Evolutionary conservation across 257 asterid genomes (phyloP), one percentile per base, ranked within the genome.

Genomic region (Solanum phureja): DNA sequence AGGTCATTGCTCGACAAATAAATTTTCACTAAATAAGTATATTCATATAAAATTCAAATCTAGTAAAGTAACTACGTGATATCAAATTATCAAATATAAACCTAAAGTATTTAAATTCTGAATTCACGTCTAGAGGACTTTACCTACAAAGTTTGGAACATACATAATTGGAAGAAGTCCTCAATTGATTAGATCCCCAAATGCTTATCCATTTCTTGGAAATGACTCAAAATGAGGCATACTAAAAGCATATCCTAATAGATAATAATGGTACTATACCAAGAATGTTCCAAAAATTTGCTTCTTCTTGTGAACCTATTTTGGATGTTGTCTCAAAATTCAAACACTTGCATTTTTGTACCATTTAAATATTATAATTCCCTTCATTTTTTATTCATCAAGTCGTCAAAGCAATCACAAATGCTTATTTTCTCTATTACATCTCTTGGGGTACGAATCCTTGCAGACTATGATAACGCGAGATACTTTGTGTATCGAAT

Each of bases 391-490:
- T 37, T 19, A 74, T 5, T 21, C 3, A n/a, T 35, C 4, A 34
- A 19, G 24, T 3, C 2, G 2, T 6, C 4, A 68, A 27, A 68
- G 23, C 1, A 2, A 35, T 14, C n/a, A 69, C 76, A 29, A 14
- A 69, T 69, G 0, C 2, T 69, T 29, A 1, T 31, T 27, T 0
- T 9, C 2, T 66, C 0, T 31, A 69, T 69, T 31, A 29, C 5
- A 13, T 7, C 1, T 13, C 3, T 27, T 68, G 0, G 21, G 2
- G 3, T n/a, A 10, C 8, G 1, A 66, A 24, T 24, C 0, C 31
- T 24, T 1, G 1, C 0, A 12, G 1, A 66, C 0, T 64, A n/a
- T 0, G 16, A n/a, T 64, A 31, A 71, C 2, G 2, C 0, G 6
- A 1, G 3, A 71, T 31, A 1, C 1, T 71, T 71, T 71, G 7